phyloP scores from a whole-genome alignment of 2,329 filamentous ascomycete genomes.

The Dactylella cylindrospora region DNA sequence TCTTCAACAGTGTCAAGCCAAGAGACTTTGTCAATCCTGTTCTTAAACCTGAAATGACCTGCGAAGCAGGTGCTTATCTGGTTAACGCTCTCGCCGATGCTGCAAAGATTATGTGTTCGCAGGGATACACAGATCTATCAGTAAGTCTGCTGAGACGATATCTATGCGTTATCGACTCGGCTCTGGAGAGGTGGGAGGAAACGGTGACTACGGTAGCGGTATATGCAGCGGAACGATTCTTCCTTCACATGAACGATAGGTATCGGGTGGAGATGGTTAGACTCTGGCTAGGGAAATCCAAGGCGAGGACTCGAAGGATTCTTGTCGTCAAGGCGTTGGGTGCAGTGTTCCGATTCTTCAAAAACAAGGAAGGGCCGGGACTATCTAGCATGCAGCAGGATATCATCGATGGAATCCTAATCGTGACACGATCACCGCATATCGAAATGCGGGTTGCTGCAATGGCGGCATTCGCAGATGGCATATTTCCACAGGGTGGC shows the following conservation, averaged over 20 bases:
- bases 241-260: slow-evolving; percentile 37
- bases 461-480: slow-evolving; percentile 45
- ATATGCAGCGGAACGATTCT: slow-evolving; percentile 32
- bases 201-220: slow-evolving; percentile 36
- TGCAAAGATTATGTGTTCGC: slow-evolving; percentile 34
- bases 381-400: slow-evolving; percentile 33
- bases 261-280: slow-evolving; percentile 32
- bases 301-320: slow-evolving; percentile 36
- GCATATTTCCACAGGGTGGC: slow-evolving; percentile 37
- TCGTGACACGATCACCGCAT: slow-evolving; percentile 33
- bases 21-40: slow-evolving; percentile 53
- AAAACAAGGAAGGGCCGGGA: slow-evolving; percentile 15
- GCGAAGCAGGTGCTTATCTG: slow-evolving; percentile 63
- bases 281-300: slow-evolving; percentile 41
- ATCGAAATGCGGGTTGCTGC: slow-evolving; percentile 48
- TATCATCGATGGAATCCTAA: slow-evolving; percentile 44
- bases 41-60: slow-evolving; percentile 66
- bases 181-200: slow-evolving; percentile 47
- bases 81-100: slow-evolving; percentile 56
- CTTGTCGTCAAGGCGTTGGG: slow-evolving; percentile 46
- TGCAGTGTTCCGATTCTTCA: slow-evolving; percentile 44
- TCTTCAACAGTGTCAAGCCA: slow-evolving; percentile 51
- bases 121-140: slow-evolving; percentile 27
- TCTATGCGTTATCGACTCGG: slow-evolving; percentile 46
- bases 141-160: slow-evolving; percentile 22